Evolutionary conservation across 2,329 filamentous ascomycete species (phyloP).

Genomic region (Seiridium unicorne): DNA sequence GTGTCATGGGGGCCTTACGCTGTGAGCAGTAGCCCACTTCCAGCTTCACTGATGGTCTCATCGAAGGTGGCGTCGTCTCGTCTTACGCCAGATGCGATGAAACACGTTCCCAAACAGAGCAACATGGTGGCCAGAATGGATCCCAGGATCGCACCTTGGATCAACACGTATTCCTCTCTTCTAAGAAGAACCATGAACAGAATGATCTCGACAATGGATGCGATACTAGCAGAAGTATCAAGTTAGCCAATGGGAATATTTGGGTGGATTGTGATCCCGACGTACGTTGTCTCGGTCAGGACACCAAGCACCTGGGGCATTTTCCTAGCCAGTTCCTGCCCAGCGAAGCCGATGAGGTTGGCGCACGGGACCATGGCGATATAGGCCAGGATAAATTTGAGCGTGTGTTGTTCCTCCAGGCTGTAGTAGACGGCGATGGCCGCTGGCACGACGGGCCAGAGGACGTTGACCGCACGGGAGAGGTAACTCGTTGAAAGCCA

Average conservation of each 20-base stretch:
- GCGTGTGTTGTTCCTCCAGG: slow-evolving; percentile 46
- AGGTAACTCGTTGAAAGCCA: slow-evolving; percentile 62
- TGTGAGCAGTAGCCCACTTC: slow-evolving; percentile 73
- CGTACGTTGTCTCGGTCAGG: slow-evolving; percentile 55
- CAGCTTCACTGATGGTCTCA: slow-evolving; percentile 74
- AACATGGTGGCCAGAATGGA: slow-evolving; percentile 81
- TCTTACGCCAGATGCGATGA: slow-evolving; percentile 71
- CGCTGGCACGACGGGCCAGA: slow-evolving; percentile 74
- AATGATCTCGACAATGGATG: slow-evolving; percentile 77
- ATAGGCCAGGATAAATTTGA: slow-evolving; percentile 70
- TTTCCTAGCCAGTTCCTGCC: slow-evolving; percentile 70
- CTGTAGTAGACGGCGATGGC: slow-evolving; percentile 62
- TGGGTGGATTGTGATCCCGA: slow-evolving; percentile 16
- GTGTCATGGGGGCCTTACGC: slow-evolving; percentile 53
- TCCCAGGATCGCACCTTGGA: slow-evolving; percentile 79
- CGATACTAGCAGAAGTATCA: slow-evolving; percentile 41
- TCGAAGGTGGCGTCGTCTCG: slow-evolving; percentile 71
- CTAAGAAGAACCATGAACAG: slow-evolving; percentile 75
- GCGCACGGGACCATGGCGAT: slow-evolving; percentile 76
- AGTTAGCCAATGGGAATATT: neutral
- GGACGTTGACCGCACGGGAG: slow-evolving; percentile 65
- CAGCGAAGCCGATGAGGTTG: slow-evolving; percentile 73
- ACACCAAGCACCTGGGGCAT: slow-evolving; percentile 71
- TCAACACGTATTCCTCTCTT: slow-evolving; percentile 61
- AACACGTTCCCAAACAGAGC: slow-evolving; percentile 76